Evolutionary conservation across 805 yeast species (phyloP).

Genomic region (Metschnikowia proteae): DNA sequence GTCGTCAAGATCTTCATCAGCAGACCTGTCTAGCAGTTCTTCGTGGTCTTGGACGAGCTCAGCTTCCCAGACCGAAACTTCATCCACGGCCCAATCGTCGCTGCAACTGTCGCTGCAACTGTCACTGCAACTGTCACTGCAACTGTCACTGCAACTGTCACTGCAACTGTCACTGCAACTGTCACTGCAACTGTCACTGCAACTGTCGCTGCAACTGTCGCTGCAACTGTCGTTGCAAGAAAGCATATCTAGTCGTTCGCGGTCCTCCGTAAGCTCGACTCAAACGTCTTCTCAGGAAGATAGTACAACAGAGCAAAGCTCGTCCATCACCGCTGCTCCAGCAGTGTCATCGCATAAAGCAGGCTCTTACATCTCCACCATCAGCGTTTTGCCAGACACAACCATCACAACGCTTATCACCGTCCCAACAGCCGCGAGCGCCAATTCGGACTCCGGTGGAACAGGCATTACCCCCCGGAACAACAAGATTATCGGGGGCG

Average conservation of each 20-base stretch:
- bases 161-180: background rate
- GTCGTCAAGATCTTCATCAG: conserved; percentile 23
- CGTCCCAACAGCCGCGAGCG: conserved; percentile 32
- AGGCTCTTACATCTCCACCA: conserved; percentile 17
- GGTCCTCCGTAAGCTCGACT: conserved; percentile 2
- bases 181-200: conserved; percentile 1
- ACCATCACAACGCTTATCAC: conserved; percentile 40
- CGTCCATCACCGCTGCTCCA: conserved; percentile 8
- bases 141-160: no score
- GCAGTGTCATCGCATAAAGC: conserved; percentile 3
- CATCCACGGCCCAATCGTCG: conserved; percentile 9
- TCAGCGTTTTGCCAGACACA: conserved; percentile 26
- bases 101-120: background rate
- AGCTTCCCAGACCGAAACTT: conserved; percentile 5
- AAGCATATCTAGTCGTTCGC: conserved; percentile 4
- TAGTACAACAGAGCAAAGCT: background rate
- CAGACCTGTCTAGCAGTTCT: conserved; percentile 15
- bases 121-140: background rate
- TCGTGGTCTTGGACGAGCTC: conserved; percentile 17
- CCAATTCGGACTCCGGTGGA: conserved; percentile 8
- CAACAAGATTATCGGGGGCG: conserved; percentile 40
- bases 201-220: no score
- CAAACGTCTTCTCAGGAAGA: background rate
- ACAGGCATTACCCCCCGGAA: conserved; percentile 8
- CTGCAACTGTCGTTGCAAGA: background rate